These are phyloP conservation scores for Blastosporella zonata DNA, from an alignment of 1,284 basidiomycete species.

Conservation along the genomic window DNA sequence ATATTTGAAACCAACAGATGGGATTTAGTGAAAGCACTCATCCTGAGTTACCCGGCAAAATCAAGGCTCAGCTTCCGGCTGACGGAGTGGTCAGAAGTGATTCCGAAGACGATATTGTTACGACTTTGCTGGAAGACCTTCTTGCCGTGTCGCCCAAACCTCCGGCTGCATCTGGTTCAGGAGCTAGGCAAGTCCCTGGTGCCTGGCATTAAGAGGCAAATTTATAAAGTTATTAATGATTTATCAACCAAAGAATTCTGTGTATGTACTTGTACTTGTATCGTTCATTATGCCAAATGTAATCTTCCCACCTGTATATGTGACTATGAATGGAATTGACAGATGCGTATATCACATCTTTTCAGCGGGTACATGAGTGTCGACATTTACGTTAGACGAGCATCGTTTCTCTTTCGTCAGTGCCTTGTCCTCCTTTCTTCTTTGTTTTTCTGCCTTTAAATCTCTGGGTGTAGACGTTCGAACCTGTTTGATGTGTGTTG, in stretches of 20 bases:
- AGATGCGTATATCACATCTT: too few relatives aligned
- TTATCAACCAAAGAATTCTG: neutral
- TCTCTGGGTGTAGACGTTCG: conserved; percentile 79
- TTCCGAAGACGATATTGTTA: conserved; percentile 60
- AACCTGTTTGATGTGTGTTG: conserved; percentile 86
- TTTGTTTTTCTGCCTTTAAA: conserved; percentile 68
- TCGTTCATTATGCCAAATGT: too few relatives aligned
- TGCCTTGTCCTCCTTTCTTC: conserved; percentile 53
- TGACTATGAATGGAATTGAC: too few relatives aligned
- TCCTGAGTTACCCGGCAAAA: conserved; percentile 49
- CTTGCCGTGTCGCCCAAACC: conserved; percentile 39
- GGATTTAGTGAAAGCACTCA: conserved; percentile 59
- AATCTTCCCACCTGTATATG: too few relatives aligned
- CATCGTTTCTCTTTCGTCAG: conserved; percentile 44
- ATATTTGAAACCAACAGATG: conserved; percentile 47
- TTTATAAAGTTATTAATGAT: neutral
- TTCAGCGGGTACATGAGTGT: neutral
- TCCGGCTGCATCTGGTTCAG: conserved; percentile 33
- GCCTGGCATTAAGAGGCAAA: conserved; percentile 31
- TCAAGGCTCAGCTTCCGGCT: conserved; percentile 49
- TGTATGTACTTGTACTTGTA: neutral
- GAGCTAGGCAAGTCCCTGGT: conserved; percentile 32
- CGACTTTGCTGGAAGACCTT: conserved; percentile 60
- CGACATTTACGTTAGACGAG: neutral
- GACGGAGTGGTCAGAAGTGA: conserved; percentile 44